Evolutionary conservation across 306 rosid genomes (phyloP).

Genomic region (Hippophae gyantsensis): DNA sequence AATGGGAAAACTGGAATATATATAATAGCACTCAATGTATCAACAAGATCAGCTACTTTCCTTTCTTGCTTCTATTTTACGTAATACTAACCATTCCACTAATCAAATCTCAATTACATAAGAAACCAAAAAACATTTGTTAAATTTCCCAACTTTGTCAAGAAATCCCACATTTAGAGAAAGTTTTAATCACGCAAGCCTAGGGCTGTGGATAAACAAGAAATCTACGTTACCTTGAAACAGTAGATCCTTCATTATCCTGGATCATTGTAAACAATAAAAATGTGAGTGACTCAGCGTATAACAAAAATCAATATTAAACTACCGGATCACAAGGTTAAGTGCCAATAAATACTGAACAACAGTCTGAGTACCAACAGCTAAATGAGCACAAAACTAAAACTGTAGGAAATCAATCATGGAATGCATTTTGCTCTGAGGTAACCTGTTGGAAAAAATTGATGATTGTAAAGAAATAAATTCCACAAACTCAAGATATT

Average conservation of each 20-base stretch:
- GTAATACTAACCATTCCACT: background rate
- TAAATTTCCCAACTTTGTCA: conserved; percentile 10
- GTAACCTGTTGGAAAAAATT: too few relatives aligned
- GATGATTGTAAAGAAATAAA: too few relatives aligned
- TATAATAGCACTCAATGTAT: conserved; percentile 7
- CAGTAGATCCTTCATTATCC: conserved; percentile 13
- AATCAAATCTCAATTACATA: background rate
- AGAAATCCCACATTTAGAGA: conserved; percentile 5
- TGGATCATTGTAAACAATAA: background rate
- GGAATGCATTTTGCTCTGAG: too few relatives aligned
- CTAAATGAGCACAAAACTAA: too few relatives aligned
- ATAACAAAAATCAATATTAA: too few relatives aligned
- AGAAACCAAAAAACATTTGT: background rate
- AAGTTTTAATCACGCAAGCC: background rate
- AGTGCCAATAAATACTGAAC: too few relatives aligned
- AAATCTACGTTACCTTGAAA: conserved; percentile 44
- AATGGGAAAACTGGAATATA: conserved; percentile 3
- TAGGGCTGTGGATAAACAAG: background rate
- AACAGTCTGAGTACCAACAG: too few relatives aligned
- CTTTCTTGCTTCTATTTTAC: background rate
- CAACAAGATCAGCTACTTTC: background rate
- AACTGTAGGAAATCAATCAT: too few relatives aligned
- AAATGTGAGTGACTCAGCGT: too few relatives aligned
- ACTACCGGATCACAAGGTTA: too few relatives aligned
- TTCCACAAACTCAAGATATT: too few relatives aligned